Conservation (phyloP, 192 early-diverging fungal genomes). For the Allomyces arbusculus region DNA sequence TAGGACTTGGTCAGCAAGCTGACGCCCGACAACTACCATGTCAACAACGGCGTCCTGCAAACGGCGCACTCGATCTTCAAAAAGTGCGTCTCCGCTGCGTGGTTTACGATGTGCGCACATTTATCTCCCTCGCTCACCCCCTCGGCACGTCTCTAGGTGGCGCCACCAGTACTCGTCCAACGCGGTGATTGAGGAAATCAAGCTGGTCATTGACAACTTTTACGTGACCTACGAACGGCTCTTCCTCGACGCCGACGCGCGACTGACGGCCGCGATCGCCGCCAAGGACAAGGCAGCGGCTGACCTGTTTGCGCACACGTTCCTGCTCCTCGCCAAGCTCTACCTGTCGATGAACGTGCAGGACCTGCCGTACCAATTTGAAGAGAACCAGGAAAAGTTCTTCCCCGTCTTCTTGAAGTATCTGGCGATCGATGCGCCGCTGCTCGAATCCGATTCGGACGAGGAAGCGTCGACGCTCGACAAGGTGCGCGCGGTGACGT, state of each 20-base stretch:
- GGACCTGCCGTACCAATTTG: conserved; percentile 92
- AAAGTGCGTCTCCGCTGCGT: conserved; percentile 16
- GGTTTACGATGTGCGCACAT: no score
- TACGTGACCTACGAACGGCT: conserved; percentile 59
- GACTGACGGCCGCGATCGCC: conserved; percentile 45
- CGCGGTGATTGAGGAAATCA: conserved; percentile 70
- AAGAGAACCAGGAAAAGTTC: conserved; percentile 67
- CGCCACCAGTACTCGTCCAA: conserved; percentile 61
- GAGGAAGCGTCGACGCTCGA: conserved; percentile 65
- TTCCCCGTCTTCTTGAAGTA: conserved; percentile 79
- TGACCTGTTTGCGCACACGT: conserved; percentile 43
- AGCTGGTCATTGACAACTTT: conserved; percentile 73
- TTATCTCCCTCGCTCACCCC: not conserved
- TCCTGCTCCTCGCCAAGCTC: conserved; percentile 67
- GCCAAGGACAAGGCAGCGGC: conserved; percentile 40
- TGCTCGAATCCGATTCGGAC: conserved; percentile 47
- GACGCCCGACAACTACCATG: conserved; percentile 49
- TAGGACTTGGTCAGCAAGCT: conserved; percentile 56
- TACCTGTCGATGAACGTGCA: conserved; percentile 90
- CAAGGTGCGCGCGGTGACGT: conserved; percentile 80
- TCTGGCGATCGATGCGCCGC: conserved; percentile 54
- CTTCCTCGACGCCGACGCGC: conserved; percentile 62
- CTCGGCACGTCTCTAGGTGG: conserved; percentile 35
- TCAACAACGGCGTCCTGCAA: conserved; percentile 80
- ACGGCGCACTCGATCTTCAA: conserved; percentile 92